Conservation (phyloP, 2,329 filamentous ascomycete genomes). For the Neofusicoccum ribis region DNA sequence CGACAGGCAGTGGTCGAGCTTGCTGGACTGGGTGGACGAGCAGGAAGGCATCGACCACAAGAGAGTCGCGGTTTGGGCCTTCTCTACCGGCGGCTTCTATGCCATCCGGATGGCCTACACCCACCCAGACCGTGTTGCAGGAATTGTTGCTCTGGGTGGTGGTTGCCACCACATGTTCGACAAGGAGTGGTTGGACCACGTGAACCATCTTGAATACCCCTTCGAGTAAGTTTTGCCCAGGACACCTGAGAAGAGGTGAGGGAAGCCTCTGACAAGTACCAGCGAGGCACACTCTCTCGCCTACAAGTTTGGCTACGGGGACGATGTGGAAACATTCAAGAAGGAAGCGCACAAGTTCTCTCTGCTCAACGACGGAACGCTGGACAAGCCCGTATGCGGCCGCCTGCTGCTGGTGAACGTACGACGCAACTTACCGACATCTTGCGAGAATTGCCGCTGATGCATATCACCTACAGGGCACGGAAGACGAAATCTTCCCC, state of each 20-base stretch:
- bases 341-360: slow-evolving; percentile 54
- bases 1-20: slow-evolving; percentile 55
- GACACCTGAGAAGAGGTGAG: too few relatives aligned
- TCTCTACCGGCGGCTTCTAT: slow-evolving; percentile 61
- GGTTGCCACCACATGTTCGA: slow-evolving; percentile 62
- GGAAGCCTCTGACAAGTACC: background rate
- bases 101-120: slow-evolving; percentile 60
- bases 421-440: slow-evolving; percentile 7
- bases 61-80: slow-evolving; percentile 56
- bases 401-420: slow-evolving; percentile 57
- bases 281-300: slow-evolving; percentile 50
- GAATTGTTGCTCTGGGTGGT: slow-evolving; percentile 56
- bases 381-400: slow-evolving; percentile 51
- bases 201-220: slow-evolving; percentile 60
- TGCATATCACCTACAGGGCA: slow-evolving; percentile 36
- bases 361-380: slow-evolving; percentile 55
- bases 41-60: slow-evolving; percentile 51
- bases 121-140: slow-evolving; percentile 52
- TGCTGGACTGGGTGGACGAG: slow-evolving; percentile 56
- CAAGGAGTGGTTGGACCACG: slow-evolving; percentile 53
- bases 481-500: slow-evolving; percentile 62
- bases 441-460: background rate
- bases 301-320: slow-evolving; percentile 49
- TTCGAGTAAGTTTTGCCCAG: slow-evolving; percentile 47
- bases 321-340: slow-evolving; percentile 46